phyloP scores from a whole-genome alignment of 2,329 filamentous ascomycete species.

The Fusarium brevicatenulatum region DNA sequence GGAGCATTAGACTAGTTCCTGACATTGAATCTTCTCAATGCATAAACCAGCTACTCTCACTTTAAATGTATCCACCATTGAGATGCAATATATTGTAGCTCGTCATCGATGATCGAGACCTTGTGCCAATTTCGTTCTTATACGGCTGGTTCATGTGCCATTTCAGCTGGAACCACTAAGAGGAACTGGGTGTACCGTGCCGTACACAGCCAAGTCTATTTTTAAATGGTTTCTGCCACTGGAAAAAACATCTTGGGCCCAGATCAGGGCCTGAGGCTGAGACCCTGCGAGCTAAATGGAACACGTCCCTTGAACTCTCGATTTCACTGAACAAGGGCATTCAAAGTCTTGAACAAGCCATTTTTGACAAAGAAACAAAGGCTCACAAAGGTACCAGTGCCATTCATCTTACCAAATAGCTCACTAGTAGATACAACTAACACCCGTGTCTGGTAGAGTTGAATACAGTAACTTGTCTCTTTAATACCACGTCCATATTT shows the following conservation, averaged over 20 bases:
- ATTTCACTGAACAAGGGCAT: not conserved
- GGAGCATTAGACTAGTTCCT: too few species aligned
- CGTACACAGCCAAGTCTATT: accelerated
- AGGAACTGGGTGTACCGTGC: too few species aligned
- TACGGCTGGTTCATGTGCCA: accelerated
- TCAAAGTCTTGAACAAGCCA: not conserved
- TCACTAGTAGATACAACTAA: accelerated
- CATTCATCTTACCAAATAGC: accelerated
- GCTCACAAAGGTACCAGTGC: not conserved
- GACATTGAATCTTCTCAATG: too few species aligned
- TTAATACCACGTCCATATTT: accelerated
- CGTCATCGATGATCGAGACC: accelerated
- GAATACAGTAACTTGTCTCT: accelerated
- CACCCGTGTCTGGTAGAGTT: accelerated
- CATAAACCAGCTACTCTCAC: too few species aligned
- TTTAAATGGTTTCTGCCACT: accelerated
- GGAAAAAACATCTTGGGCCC: accelerated
- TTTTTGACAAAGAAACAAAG: not conserved
- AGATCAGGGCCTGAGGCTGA: accelerated
- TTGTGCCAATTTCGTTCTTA: accelerated
- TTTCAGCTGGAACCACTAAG: accelerated
- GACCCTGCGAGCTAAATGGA: accelerated
- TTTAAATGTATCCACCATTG: too few species aligned
- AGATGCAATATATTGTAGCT: too few species aligned
- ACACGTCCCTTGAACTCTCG: accelerated